Conservation (phyloP, 306 rosid species). For the Pyrus communis region DNA sequence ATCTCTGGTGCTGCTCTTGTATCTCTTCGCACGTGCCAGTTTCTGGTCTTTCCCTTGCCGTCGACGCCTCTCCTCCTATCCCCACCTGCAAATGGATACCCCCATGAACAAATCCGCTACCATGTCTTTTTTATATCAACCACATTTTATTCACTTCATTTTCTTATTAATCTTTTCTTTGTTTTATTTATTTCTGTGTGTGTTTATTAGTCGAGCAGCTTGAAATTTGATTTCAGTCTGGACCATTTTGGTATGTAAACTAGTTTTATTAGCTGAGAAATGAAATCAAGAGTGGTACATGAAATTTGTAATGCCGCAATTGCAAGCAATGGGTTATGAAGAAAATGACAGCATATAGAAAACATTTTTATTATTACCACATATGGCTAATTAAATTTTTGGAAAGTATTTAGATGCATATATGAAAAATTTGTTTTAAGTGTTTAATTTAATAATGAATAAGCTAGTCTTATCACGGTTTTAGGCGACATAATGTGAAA, state of each 20-base stretch:
- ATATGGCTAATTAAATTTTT: not conserved
- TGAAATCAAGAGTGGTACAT: conserved; percentile 29
- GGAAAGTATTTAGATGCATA: not conserved
- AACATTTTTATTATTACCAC: not conserved
- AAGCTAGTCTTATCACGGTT: not conserved
- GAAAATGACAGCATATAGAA: not conserved
- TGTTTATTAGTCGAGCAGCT: not conserved
- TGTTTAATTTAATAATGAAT: not conserved
- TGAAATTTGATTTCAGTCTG: not conserved
- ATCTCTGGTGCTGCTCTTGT: conserved; percentile 15
- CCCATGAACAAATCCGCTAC: conserved; percentile 8
- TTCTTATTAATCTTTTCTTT: not conserved
- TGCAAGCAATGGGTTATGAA: conserved; percentile 41
- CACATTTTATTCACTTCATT: not conserved
- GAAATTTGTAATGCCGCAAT: conserved; percentile 28
- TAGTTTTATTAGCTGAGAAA: conserved; percentile 28
- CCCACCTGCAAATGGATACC: conserved; percentile 56
- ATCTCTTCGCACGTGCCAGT: conserved; percentile 48
- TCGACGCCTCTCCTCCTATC: conserved; percentile 68
- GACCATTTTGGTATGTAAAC: conserved; percentile 15
- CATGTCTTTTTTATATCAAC: conserved; percentile 21
- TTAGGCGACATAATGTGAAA: not conserved
- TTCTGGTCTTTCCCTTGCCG: conserved; percentile 43
- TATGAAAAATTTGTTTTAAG: not conserved
- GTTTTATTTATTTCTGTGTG: not conserved